phyloP scores from a whole-genome alignment of 305 asterid genomes.

The Fraxinus baroniana region DNA sequence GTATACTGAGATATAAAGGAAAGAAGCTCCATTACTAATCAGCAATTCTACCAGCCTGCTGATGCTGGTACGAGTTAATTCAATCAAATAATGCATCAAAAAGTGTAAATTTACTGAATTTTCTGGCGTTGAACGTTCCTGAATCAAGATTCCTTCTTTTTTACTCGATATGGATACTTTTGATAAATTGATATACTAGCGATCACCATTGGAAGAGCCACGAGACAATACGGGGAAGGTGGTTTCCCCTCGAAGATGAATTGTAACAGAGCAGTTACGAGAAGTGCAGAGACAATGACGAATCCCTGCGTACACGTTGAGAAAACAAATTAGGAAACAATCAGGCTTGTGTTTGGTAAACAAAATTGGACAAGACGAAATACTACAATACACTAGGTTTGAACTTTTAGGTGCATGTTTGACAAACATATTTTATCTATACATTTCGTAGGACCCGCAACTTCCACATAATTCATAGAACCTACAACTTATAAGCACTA shows the following conservation, averaged over 20 bases:
- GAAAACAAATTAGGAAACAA: not conserved
- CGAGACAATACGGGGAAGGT: slow-evolving; percentile 73
- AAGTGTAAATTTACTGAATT: slow-evolving; percentile 6
- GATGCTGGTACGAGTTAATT: slow-evolving; percentile 13
- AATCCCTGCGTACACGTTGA: slow-evolving; percentile 61
- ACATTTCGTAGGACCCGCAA: not conserved
- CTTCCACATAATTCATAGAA: not conserved
- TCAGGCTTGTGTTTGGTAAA: not conserved
- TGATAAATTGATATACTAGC: slow-evolving; percentile 79
- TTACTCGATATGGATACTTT: slow-evolving; percentile 73
- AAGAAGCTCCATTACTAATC: not conserved
- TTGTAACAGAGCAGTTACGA: slow-evolving; percentile 87
- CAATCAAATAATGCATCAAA: slow-evolving; percentile 14
- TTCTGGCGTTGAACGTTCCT: slow-evolving; percentile 9
- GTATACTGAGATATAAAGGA: not conserved
- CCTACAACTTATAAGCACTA: not conserved
- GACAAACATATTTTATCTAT: not conserved
- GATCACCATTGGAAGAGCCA: slow-evolving; percentile 84
- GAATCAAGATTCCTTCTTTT: slow-evolving; percentile 59
- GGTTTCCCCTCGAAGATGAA: slow-evolving; percentile 77
- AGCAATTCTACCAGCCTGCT: not conserved
- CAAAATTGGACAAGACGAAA: not conserved
- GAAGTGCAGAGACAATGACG: slow-evolving; percentile 87
- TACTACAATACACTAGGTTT: not conserved
- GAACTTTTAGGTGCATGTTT: not conserved